These are phyloP conservation scores for Colletotrichum liriopes DNA, from an alignment of 2,329 filamentous ascomycete species.

Conservation along the genomic window DNA sequence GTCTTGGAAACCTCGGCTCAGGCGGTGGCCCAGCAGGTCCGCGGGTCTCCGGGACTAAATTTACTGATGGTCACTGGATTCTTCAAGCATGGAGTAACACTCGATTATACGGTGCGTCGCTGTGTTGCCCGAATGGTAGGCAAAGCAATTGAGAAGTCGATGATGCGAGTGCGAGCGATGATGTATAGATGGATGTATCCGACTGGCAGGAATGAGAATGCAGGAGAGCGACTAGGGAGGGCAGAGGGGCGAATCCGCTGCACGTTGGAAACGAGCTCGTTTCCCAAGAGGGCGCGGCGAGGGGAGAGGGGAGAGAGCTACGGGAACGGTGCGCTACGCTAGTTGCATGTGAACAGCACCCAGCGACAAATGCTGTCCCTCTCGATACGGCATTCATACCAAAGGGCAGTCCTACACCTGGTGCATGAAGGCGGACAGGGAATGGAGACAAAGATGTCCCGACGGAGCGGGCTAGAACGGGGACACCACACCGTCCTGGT, in stretches of 20 bases:
- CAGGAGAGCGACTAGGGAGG: neutral
- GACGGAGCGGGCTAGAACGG: conserved; percentile 26
- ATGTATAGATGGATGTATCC: conserved; percentile 20
- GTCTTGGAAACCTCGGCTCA: conserved; percentile 20
- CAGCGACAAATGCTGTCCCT: neutral
- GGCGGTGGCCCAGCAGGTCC: neutral
- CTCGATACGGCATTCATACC: neutral
- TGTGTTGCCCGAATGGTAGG: too few species aligned
- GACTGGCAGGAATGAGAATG: neutral
- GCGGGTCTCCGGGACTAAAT: neutral
- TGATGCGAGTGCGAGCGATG: conserved; percentile 30
- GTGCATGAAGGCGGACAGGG: conserved; percentile 14
- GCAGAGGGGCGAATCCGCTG: conserved; percentile 26
- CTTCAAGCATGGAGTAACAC: neutral
- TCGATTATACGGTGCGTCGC: too few species aligned
- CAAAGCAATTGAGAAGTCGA: neutral
- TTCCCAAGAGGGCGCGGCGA: conserved; percentile 18
- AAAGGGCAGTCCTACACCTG: neutral
- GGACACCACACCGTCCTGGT: neutral
- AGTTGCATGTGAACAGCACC: conserved; percentile 35
- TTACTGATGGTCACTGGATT: neutral
- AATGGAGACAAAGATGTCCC: conserved; percentile 37
- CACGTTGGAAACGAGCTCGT: conserved; percentile 37
- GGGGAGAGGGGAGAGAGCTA: conserved; percentile 15
- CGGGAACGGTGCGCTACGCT: conserved; percentile 19